Base-by-base conservation (phyloP, 2,329 filamentous ascomycete genomes). In the Nigrospora sphaerica region DNA sequence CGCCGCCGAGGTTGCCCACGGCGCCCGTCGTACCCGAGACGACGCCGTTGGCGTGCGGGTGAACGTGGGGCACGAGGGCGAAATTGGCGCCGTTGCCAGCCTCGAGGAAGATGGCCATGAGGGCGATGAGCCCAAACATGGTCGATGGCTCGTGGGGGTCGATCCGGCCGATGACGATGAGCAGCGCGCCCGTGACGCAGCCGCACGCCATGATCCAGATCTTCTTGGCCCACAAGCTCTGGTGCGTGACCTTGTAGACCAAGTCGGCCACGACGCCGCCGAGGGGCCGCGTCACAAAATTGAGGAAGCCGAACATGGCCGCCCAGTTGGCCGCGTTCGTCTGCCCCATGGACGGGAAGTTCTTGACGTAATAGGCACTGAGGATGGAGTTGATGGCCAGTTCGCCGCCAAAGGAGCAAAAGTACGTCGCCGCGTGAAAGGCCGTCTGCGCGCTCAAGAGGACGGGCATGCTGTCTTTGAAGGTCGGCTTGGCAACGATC, bases 71-170 rank as follows among this genome's bases (percentile, higher is more conserved):
- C 19, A 95, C 85, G 6, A 95, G 75, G 0, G 88, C 81, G 65
- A 93, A 95, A 68, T 88, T 93, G 36, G 88, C 83, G 1, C 91
- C 91, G 61, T 95, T 95, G 37, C 83, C 83, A 2, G 86, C 88
- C 63, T 95, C 88, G 38, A 90, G 68, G 70, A 95, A 95, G 61
- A 95, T 75, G 1, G 86, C 88, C 69, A 90, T 77, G 11, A 88
- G 77, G 1, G 84, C 83, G 10, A 95, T 70, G 6, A 95, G 79
- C 1, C 86, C 88, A 46, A 93, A 82, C 74, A 95, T 83, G 3
- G 78, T 81, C 7, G 74, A 66, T 41, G 83, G 63, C 19, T 75
- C 60, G 23, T 81, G 75, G 0, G 86, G 76, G 62, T 93, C 70
- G 57, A 81, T 72, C 2, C 73, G 68, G 18, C 85, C 86, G 57